phyloP scores from a whole-genome alignment of 1,139 yeast genomes.

The Suhomyces kunorum region DNA sequence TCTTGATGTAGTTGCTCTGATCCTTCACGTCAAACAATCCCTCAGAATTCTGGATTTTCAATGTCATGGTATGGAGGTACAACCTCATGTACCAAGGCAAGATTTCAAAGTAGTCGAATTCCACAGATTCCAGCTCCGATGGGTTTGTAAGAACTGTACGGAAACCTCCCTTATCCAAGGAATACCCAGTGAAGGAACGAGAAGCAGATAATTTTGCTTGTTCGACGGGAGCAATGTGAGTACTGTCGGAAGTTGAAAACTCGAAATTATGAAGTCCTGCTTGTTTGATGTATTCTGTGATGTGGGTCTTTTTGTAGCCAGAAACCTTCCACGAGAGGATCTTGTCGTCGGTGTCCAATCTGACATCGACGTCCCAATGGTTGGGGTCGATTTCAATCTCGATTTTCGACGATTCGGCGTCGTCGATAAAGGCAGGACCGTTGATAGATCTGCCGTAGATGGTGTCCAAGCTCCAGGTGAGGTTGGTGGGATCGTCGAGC shows the following conservation, averaged over 20 bases:
- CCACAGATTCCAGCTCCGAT: conserved; percentile 40
- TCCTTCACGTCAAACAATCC: conserved; percentile 20
- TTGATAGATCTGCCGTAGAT: conserved; percentile 67
- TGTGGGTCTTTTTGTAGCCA: conserved; percentile 6
- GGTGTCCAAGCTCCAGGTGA: conserved; percentile 58
- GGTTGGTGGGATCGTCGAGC: conserved; percentile 52
- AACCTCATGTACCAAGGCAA: conserved; percentile 93
- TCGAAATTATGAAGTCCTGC: conserved; percentile 38
- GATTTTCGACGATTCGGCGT: conserved; percentile 38
- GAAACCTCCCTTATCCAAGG: conserved; percentile 88
- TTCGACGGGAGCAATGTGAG: conserved; percentile 33
- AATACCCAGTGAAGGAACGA: conserved; percentile 87
- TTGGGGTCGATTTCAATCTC: conserved; percentile 46
- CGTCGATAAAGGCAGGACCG: conserved; percentile 61
- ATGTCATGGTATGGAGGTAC: conserved; percentile 67
- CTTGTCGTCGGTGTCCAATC: conserved; percentile 19
- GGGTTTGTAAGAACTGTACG: conserved; percentile 78
- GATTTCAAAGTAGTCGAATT: conserved; percentile 71
- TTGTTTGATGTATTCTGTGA: conserved; percentile 32
- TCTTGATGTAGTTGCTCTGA: conserved; percentile 42
- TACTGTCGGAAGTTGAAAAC: conserved; percentile 39
- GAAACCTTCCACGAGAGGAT: conserved; percentile 17
- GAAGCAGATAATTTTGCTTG: conserved; percentile 73
- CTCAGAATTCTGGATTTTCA: conserved; percentile 20
- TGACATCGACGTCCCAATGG: conserved; percentile 48